Evolutionary conservation across 2,329 filamentous ascomycete genomes (phyloP), one percentile per base, ranked within the genome.

Genomic region (Sporothrix variecibatus): DNA sequence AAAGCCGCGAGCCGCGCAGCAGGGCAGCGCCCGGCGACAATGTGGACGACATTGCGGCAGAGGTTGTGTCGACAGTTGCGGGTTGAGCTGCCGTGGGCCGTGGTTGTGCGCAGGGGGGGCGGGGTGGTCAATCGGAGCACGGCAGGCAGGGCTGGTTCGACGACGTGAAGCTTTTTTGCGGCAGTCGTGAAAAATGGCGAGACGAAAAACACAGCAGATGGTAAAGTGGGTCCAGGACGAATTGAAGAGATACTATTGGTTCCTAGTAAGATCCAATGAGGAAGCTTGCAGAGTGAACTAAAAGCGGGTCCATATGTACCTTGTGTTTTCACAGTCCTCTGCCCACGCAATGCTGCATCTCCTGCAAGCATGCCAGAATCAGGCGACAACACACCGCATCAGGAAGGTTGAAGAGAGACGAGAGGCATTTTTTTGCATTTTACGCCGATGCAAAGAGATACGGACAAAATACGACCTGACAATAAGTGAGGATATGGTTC

Each of bases 1-100:
- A 98, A 78, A 98, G 88, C 78, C 95, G 93, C 75, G 95, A 98
- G 75, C 91, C 90, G 82, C 95, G 92, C 80, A 98, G 88, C 78
- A 98, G 88, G 78, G 88, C 87, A 77, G 86, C 90, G 80, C 90
- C 90, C 74, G 90, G 90, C 77, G 90, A 90, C 79, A 90, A 76
- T 72, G 78, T 26, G 51, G 78, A 72, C 73, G 80, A 77, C 81
- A 82, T 82, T 71, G 28, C 62, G 12, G 72, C 38, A 15, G 58
- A 2, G 23, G 38, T 26, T 46, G 56, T 46, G 28, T 56, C 20
- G 28, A 17, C 5, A 28, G n/a, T 38, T 17, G 38, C 15, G 26
- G 23, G 28, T 9, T 62, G n/a, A 7, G 34, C 58, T 56, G 43
- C 53, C 56, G 67, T 20, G 23, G 43, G 43, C 43, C 43, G 43